Conservation (phyloP, 1,284 basidiomycete genomes). For the Cutaneotrichosporon sp. region DNA sequence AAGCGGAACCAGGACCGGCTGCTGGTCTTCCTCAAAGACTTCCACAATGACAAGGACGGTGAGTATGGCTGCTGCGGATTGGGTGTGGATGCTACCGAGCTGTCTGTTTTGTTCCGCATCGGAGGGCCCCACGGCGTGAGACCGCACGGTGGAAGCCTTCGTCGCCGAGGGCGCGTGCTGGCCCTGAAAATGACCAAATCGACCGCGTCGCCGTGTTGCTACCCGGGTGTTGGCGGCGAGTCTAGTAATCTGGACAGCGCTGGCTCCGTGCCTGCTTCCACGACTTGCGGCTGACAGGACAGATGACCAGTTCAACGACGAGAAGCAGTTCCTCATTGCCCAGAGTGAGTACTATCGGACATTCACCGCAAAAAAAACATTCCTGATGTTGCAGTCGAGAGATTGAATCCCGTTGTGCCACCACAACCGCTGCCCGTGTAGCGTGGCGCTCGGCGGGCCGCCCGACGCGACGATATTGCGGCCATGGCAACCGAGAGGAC, state of each 20-base stretch:
- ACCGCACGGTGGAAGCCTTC: too few relatives aligned
- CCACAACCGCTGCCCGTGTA: too few relatives aligned
- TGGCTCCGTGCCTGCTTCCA: too few relatives aligned
- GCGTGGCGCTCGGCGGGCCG: too few relatives aligned
- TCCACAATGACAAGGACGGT: slow-evolving; percentile 98
- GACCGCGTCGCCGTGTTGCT: too few relatives aligned
- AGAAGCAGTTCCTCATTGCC: slow-evolving; percentile 91
- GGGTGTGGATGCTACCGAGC: background rate
- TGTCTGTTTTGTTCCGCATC: too few relatives aligned
- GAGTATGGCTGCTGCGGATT: slow-evolving; percentile 28
- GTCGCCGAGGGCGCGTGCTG: too few relatives aligned
- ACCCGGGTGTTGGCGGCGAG: too few relatives aligned
- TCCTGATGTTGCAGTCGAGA: slow-evolving; percentile 10
- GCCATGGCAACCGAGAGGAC: too few relatives aligned
- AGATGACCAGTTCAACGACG: slow-evolving; percentile 96
- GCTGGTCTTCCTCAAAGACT: slow-evolving; percentile 78
- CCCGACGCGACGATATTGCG: too few relatives aligned
- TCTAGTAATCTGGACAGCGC: too few relatives aligned
- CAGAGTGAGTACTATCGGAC: slow-evolving; percentile 57
- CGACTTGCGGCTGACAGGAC: slow-evolving; percentile 6
- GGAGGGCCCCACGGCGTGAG: background rate
- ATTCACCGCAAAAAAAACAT: background rate
- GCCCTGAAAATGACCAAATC: too few relatives aligned
- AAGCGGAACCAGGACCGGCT: slow-evolving; percentile 91
- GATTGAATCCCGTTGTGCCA: slow-evolving; percentile 1